Base-by-base conservation (phyloP, 2,329 filamentous ascomycete species). In the Microdochium bolleyi region DNA sequence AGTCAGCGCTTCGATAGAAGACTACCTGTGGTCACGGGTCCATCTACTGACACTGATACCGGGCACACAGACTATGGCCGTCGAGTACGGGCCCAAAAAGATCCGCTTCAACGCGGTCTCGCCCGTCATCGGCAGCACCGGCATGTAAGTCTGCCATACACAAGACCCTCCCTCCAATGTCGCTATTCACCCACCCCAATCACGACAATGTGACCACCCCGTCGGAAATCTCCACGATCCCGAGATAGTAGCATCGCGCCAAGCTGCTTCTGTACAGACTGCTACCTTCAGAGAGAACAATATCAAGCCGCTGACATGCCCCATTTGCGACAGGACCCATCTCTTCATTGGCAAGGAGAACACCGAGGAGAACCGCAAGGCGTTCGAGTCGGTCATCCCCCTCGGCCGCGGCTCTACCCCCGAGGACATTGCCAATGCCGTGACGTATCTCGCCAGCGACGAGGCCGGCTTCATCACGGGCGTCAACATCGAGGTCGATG, bases 51-150 rank as follows among this genome's bases (percentile, higher is more conserved):
- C 54, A 41, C 49, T 52, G 7, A 19, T 14, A 24, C 11, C 48
- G 32, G 52, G 49, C 30, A 49, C 25, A 50, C 37, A 65, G 65
- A 63, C 68, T 1, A 67, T 92, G 58, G 88, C 87, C 1, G 83
- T 86, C 1, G 87, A 91, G 65, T 91, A 87, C 59, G 88, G 83
- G 0, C 77, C 81, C 0, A 78, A 87, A 52, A 78, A 88, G 58
- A 88, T 92, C 57, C 79, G 87, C 0, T 84, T 91, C 61, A 89
- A 89, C 57, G 78, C 80, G 1, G 81, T 91, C 14, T 87, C 83
- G 49, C 87, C 86, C 0, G 76, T 89, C 0, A 73, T 89, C 1
- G 84, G 81, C 1, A 80, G 76, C 16, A 90, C 87, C 0, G 83
- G 81, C 2, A 74, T 89, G 72, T 69, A 44, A 63, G 68, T 64